A percentile compares a stretch with the other conserved stretches of the same genome.
Evolutionary conservation across 1,139 yeast species (phyloP).

Genomic region (Taphrina populina): DNA sequence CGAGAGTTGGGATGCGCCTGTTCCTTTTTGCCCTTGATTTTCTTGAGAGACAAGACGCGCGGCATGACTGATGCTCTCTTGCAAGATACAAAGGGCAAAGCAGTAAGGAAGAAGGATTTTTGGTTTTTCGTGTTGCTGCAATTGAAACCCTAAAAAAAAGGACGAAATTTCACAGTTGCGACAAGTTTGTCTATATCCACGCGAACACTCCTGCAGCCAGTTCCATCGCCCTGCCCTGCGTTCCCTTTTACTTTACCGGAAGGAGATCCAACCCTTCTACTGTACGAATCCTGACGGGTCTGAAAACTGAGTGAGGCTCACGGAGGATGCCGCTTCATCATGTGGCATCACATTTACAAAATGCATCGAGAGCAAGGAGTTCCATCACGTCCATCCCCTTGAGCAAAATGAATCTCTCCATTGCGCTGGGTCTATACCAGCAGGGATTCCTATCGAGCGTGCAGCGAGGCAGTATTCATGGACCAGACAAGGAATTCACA

Average conservation of each 20-base stretch:
- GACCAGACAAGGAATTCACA: slow-evolving; percentile 73
- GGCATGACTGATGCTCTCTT: slow-evolving; percentile 21
- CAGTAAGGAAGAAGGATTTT: no score
- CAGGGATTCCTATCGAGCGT: slow-evolving; percentile 86
- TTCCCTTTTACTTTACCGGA: no score
- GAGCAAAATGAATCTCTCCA: slow-evolving; percentile 75
- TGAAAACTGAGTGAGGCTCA: no score
- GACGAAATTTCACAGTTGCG: no score
- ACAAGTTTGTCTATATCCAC: no score
- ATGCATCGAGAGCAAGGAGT: slow-evolving; percentile 73
- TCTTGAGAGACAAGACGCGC: slow-evolving; percentile 28
- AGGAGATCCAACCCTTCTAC: no score
- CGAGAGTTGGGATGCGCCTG: slow-evolving; percentile 33
- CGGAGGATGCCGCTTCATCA: slow-evolving; percentile 46
- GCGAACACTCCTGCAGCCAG: no score
- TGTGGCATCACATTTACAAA: slow-evolving; percentile 84
- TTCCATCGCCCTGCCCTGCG: no score
- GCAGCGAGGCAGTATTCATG: slow-evolving; percentile 83
- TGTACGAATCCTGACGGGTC: no score
- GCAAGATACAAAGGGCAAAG: no score
- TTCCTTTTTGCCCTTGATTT: slow-evolving; percentile 33
- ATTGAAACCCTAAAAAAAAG: no score
- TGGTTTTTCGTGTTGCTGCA: no score
- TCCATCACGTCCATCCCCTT: slow-evolving; percentile 81
- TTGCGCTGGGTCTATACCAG: slow-evolving; percentile 79